phyloP scores from a whole-genome alignment of 805 yeast genomes.

The Myxozyma nipponensis region DNA sequence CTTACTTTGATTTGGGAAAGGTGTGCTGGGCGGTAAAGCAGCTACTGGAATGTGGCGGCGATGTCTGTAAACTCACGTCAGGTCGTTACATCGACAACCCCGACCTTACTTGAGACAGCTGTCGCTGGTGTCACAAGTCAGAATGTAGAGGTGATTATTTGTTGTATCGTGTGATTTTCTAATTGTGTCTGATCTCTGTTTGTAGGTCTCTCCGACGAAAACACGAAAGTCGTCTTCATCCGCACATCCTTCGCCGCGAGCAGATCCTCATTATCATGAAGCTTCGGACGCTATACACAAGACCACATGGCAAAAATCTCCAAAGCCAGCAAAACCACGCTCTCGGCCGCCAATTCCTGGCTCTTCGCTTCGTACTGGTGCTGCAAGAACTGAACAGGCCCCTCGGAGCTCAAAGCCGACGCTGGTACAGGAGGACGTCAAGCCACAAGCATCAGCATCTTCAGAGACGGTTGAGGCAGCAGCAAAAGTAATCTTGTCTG shows the following conservation, averaged over 20 bases:
- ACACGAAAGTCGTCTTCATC: not conserved
- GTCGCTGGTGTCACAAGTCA: too few relatives aligned
- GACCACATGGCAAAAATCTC: not conserved
- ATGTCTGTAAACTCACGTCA: too few relatives aligned
- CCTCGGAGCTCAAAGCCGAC: not conserved
- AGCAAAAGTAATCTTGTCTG: conserved; percentile 41
- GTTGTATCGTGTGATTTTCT: too few relatives aligned
- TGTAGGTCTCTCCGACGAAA: not conserved
- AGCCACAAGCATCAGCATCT: not conserved
- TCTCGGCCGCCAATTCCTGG: conserved; percentile 1
- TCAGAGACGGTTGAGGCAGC: not conserved
- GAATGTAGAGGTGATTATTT: too few relatives aligned
- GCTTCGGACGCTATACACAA: not conserved
- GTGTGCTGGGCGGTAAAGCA: too few relatives aligned
- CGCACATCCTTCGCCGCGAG: not conserved
- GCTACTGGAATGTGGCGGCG: too few relatives aligned
- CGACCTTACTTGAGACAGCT: too few relatives aligned
- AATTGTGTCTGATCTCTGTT: too few relatives aligned
- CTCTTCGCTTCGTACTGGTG: not conserved
- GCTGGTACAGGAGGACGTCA: not conserved
- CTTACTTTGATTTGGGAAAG: too few relatives aligned
- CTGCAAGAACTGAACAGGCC: not conserved
- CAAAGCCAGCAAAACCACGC: not conserved
- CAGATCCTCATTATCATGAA: not conserved
- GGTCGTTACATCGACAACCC: too few relatives aligned